Evolutionary conservation across 2,329 filamentous ascomycete species (phyloP), one percentile per base, ranked within the genome.

Genomic region (Colletotrichum sp.): DNA sequence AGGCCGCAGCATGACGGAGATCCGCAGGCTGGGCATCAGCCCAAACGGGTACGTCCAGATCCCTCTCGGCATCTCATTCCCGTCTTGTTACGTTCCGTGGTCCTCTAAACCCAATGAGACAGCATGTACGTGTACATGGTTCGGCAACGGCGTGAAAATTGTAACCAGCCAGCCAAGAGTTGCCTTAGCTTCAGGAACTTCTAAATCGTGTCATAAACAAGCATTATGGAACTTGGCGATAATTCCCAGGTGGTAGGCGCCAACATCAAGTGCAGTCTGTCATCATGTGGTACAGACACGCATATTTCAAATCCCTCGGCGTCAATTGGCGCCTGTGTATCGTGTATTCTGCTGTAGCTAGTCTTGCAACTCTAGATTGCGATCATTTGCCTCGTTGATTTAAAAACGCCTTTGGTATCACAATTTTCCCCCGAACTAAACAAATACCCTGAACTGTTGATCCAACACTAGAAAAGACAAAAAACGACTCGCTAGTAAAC

Each of bases 351-450:
- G 24, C 21, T 70, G 29, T 54, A 21, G 8, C 43, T 66, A 16
- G 43, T 36, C 11, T 15, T 57, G 33, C 34, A 55, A n/a, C 38
- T 18, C 3, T 36, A 43, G 13, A 54, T 21, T 61, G 34, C 66
- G 34, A 38, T 70, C 58, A 24, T 66, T 4, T 51, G 38, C 15
- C 54, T 70, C 38, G 18, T 73, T 61, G 61, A 29, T 59, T 18
- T 70, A 54, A 24, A 43, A 58, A 59, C 69, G 72, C 66, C 72
- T 12, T 9, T 69, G 71, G 66, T 76, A 61, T 71, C 67, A 69
- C 43, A 74, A 57, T 65, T 62, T 61, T 66, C 36, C 66, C 55
- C 29, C 54, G 61, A 63, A 27, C 31, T 47, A 47, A 69, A 74
- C 33, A 51, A 66, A n/a, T 29, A 51, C 29, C 31, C 57, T 59